Evolutionary conservation across 495 filamentous ascomycete genomes (phyloP), one percentile per base, ranked within the genome.

Genomic region (Astrothelium subdiscretum): DNA sequence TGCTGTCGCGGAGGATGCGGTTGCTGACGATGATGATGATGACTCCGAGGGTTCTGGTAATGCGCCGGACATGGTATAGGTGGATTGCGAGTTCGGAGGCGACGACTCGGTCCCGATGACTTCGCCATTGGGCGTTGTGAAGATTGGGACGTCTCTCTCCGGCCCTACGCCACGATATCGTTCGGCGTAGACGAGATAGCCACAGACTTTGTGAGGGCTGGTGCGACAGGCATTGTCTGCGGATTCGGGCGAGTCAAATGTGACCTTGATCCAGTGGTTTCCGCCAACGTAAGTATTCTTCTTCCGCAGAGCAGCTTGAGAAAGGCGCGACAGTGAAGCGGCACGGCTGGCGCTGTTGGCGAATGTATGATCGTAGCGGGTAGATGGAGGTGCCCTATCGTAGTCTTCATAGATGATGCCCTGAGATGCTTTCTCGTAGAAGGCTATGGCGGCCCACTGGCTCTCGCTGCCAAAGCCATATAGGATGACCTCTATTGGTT

Each of bases 381-480:
- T 81, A 67, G 79, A 83, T 76, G 85, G 84, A 3, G 86, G 80
- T 27, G 85, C 82, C 62, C 91, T 84, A 3, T 88, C 82, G 73
- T 96, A 96, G 72, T 95, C 90, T 75, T 96, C 91, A 72, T 89
- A 92, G 69, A 96, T 91, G 61, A 84, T 75, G 40, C 91, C 91
- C 58, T 65, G 59, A 24, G 79, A 81, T 44, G 91, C 84, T 57
- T 85, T 79, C 77, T 96, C 91, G 72, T 86, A 96, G 70, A 87
- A 85, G 68, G 86, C 85, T 65, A 96, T 87, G 27, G 89, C 90
- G 32, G 90, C 88, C 78, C 90, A 95, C 74, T 94, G 88, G 31
- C 81, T 77, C 51, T 85, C 79, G 38, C 79, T 79, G 35, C 84
- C 81, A 73, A 89, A 95, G n/a, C 91, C 91, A 63, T 89, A 86